These are phyloP conservation scores for Alternaria viburni DNA, from an alignment of 2,329 filamentous ascomycete genomes.

Conservation along the genomic window DNA sequence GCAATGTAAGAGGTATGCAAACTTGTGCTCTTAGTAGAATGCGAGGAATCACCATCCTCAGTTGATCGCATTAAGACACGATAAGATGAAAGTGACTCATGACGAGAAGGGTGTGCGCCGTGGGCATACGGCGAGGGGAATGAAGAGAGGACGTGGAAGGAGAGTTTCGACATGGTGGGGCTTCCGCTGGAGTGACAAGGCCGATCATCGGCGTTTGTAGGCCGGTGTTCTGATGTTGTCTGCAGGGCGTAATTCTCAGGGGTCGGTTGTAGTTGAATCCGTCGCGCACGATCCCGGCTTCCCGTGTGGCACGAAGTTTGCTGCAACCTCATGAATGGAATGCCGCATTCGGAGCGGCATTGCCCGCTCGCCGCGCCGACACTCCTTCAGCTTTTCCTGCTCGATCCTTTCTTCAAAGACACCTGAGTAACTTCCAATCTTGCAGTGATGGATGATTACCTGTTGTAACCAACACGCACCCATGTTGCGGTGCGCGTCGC, in stretches of 20 bases:
- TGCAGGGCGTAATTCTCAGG: neutral
- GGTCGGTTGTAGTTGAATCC: neutral
- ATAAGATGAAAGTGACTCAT: neutral
- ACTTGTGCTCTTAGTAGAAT: no score
- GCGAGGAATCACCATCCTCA: no score
- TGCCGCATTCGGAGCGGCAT: neutral
- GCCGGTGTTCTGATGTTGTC: neutral
- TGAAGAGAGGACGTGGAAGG: neutral
- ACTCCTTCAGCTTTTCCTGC: rapidly evolving
- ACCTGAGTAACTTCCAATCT: neutral
- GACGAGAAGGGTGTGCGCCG: neutral
- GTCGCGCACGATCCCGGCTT: neutral
- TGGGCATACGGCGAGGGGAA: neutral
- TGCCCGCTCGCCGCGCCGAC: neutral
- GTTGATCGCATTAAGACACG: no score
- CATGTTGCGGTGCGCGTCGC: neutral
- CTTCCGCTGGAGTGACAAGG: neutral
- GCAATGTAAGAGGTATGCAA: no score
- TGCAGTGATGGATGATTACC: neutral
- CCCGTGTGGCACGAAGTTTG: neutral
- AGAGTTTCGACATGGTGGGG: neutral
- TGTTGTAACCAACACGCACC: neutral
- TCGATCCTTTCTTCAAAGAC: neutral
- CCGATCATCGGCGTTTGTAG: neutral
- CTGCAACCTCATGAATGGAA: neutral